Evolutionary conservation across 148 eudicot genomes (phyloP).

Genomic region (Spergularia marina): DNA sequence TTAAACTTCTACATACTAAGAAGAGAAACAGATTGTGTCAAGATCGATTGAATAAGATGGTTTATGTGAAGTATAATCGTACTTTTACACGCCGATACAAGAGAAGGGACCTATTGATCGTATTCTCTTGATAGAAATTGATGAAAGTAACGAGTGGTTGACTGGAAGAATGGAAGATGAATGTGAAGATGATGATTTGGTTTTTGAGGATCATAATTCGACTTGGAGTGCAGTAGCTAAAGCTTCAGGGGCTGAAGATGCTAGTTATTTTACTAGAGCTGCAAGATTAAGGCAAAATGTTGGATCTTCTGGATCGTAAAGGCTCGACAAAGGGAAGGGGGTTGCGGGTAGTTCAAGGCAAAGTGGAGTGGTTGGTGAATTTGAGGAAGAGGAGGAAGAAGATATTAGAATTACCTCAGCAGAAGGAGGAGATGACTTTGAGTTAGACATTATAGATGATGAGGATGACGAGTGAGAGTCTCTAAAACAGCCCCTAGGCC

Average conservation of each 20-base stretch:
- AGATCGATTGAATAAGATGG: background rate
- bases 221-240: background rate
- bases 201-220: background rate
- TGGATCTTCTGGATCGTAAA: background rate
- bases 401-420: no score
- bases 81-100: background rate
- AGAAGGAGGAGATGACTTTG: no score
- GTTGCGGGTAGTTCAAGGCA: no score
- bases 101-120: background rate
- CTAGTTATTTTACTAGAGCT: constrained; percentile 1
- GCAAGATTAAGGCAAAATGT: background rate
- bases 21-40: constrained; percentile 2
- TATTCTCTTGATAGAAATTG: background rate
- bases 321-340: background rate
- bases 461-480: no score
- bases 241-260: background rate
- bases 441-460: no score
- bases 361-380: no score
- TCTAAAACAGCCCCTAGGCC: no score
- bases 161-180: constrained; percentile 4
- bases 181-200: background rate
- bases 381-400: no score
- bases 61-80: constrained; percentile 11
- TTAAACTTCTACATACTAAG: background rate
- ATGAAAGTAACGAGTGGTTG: constrained; percentile 10